Base-by-base conservation (phyloP, 306 rosid genomes). In the Dryas alaskensis region DNA sequence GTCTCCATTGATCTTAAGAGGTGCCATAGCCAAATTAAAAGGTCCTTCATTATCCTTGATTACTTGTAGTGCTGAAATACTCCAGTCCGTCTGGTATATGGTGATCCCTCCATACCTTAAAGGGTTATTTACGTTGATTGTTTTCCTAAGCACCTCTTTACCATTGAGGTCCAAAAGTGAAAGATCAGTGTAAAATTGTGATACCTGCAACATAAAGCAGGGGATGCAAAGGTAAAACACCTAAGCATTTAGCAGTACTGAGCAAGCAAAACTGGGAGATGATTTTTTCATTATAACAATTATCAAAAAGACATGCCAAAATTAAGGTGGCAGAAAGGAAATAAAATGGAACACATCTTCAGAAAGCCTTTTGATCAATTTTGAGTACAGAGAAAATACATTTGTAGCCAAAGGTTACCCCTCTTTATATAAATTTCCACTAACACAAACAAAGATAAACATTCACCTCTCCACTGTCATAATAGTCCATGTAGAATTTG, bases 1-100 rank as follows among this genome's bases (percentile, higher is more conserved):
- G 86, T 94, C 97, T 73, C 98, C 97, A 44, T 89, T 92, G 82
- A 94, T 76, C 88, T 94, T 55, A 72, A 94, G 87, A 77, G 97
- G 97, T 4, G 96, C 98, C 96, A 89, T 68, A 51, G 98, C 97
- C 85, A 94, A 87, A 83, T 94, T 94, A 78, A 84, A 94, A 57
- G 98, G 98, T 76, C 98, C 96, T 81, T 94, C 92, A 46, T 87
- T 81, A 80, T 94, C 84, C 89, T 91, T 86, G 40, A 89, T 89
- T 73, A 94, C 69, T 86, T 94, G 98, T 60, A 94, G 80, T 6
- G 98, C 88, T 1, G 96, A 88, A 79, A 91, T 74, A 76, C 97
- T 86, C 98, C 98, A 94, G 77, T 94, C 97, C 13, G 98, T 94
- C 81, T 91, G 98, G 84, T 91, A 94, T 75, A 94, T 88, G 37